phyloP scores from a whole-genome alignment of 2,329 filamentous ascomycete genomes.

The Hymenoscyphus linearis region DNA sequence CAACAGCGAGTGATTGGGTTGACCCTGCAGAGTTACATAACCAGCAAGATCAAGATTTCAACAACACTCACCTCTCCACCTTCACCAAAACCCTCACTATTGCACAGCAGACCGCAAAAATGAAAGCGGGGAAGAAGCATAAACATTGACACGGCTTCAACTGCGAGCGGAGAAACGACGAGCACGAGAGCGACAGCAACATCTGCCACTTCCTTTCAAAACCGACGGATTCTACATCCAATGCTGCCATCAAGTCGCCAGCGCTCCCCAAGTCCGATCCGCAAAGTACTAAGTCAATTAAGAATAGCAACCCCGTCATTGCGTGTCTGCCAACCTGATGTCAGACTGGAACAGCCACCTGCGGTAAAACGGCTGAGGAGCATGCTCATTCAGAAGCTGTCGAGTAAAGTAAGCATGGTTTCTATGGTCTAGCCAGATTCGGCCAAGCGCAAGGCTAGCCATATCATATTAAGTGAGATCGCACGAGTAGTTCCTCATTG shows the following conservation, averaged over 20 bases:
- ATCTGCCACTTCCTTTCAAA: neutral
- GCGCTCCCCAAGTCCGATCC: neutral
- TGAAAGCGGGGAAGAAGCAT: neutral
- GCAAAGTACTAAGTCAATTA: neutral
- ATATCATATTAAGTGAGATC: too few species aligned
- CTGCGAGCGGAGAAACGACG: neutral
- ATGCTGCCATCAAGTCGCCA: neutral
- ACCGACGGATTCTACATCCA: neutral
- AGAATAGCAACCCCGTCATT: neutral
- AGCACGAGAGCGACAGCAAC: neutral
- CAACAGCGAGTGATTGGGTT: slow-evolving; percentile 13
- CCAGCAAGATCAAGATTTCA: slow-evolving; percentile 8
- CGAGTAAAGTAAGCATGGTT: slow-evolving; percentile 11
- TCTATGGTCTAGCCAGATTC: too few species aligned
- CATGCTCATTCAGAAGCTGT: slow-evolving; percentile 14
- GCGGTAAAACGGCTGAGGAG: slow-evolving; percentile 6
- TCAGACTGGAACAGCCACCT: neutral
- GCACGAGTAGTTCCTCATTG: too few species aligned
- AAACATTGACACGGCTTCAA: neutral
- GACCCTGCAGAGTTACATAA: slow-evolving; percentile 8
- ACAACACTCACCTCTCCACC: slow-evolving; percentile 5
- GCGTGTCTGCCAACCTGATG: neutral
- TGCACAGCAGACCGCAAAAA: neutral
- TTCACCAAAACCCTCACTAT: slow-evolving; percentile 2
- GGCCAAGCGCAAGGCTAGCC: too few species aligned